Base-by-base conservation (phyloP, 768 basidiomycete genomes). In the Boletus eberwhitei region DNA sequence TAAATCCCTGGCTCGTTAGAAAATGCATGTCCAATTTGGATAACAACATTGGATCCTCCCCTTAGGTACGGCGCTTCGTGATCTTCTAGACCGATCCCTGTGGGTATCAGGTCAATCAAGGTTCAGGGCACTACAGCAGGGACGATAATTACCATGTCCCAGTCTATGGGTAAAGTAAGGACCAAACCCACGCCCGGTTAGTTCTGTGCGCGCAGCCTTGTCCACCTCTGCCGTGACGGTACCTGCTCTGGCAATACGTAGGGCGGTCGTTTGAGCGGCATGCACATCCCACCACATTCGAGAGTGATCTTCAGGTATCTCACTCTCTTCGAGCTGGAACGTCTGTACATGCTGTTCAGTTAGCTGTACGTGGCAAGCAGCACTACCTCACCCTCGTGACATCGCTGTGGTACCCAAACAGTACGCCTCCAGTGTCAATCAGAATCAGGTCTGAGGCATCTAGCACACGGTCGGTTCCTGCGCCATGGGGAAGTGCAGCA, bases 401-500 rank as follows among this genome's bases (percentile, higher is more conserved):
- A 65, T 93, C 90, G 61, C 87, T 85, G 43, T 79, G 67, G 64
- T 95, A 93, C 1, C 86, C 90, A 61, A 88, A 81, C 40, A 93
- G 75, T 16, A 76, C 75, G 1, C 83, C 89, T 9, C 82, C 87
- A 48, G 82, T 80, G 65, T 94, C 92, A 54, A 93, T 85, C 14
- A 94, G 75, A 12, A 85, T 78, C 53, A 90, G 79, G 60, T 95
- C 91, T 6, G 75, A 63, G 50, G 72, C 65, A 1, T 69, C 71
- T 13, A 93, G 74, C 1, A 63, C 62, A 32, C 84, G 79, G 64
- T 93, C 87, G 0, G 85, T 86, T 3, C 90, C 88, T 36, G 79
- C 77, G 7, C 91, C 93, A 66, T 94, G 93, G 4, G 91, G 92
- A 22, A 91, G 79, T 3, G 90, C 91, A 6, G 90, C 92, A 61